Evolutionary conservation across 1,139 yeast genomes (phyloP), one percentile per base, ranked within the genome.

Genomic region (Geotrichum restrictum): DNA sequence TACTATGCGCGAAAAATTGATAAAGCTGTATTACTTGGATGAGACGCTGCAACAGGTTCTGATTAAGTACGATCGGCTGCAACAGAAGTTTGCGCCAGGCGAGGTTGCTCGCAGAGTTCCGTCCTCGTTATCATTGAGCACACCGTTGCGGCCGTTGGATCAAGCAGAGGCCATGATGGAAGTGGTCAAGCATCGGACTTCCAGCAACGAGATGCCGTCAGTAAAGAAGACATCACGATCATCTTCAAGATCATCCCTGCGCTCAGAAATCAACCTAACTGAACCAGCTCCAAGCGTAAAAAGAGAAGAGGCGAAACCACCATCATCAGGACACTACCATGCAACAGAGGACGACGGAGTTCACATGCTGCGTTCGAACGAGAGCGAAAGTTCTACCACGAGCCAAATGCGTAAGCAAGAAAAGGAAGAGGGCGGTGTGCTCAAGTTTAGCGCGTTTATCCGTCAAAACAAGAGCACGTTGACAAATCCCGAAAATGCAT

Each of bases 401-500:
- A 6, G 19, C 19, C 27, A 43, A 13, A 43, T 43, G 39, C 47
- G 47, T 13, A 43, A 85, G 81, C 88, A 85, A 66, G 96, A 88
- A 63, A 81, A 83, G 58, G 97, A 89, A 68, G 97, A 89, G 73
- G 97, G 96, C 59, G 95, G 87, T 63, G 76, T 88, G 57, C 96
- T 87, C 69, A 81, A 85, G 68, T 80, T 88, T 80, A 94, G 95
- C 16, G 59, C 68, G n/a, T 63, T 60, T 45, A 57, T 65, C 46
- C 42, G 44, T 22, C 49, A 24, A 18, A 50, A 45, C 24, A 44
- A 38, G 21, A 10, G 27, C 11, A 27, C 47, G n/a, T 6, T 40
- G 32, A 13, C 19, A 19, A n/a, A 39, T 18, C 13, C 13, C 3
- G n/a, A 19, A 14, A 16, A 11, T 2, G 42, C 31, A 16, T 21